These are phyloP conservation scores for Vachellia collinsii DNA, from an alignment of 306 rosid species.

Conservation along the genomic window DNA sequence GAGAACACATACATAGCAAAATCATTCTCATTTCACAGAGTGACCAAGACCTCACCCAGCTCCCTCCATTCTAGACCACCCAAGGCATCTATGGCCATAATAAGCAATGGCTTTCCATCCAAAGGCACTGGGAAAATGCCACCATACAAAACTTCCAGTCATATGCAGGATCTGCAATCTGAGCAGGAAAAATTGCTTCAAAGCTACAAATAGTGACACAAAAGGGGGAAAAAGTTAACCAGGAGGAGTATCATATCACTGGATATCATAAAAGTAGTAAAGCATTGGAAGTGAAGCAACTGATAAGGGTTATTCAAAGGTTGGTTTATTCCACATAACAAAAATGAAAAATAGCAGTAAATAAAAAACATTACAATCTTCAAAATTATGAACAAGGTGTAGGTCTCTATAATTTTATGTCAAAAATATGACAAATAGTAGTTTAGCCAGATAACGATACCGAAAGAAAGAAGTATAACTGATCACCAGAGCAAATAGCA, in stretches of 20 bases:
- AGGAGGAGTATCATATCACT: conserved; percentile 24
- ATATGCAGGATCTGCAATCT: conserved; percentile 41
- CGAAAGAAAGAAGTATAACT: conserved; percentile 2
- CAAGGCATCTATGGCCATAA: neutral
- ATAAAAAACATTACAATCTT: conserved; percentile 22
- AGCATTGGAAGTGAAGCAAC: conserved; percentile 24
- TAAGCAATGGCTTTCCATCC: conserved; percentile 30
- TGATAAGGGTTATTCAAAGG: conserved; percentile 12
- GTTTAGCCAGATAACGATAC: neutral
- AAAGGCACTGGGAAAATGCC: conserved; percentile 40
- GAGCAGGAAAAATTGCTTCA: conserved; percentile 33
- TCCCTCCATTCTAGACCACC: neutral
- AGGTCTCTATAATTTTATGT: neutral
- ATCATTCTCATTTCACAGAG: neutral
- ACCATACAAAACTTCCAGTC: conserved; percentile 47
- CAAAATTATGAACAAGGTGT: neutral
- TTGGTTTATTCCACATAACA: conserved; percentile 28
- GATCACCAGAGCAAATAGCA: conserved; percentile 12
- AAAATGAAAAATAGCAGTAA: conserved; percentile 25
- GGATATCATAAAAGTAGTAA: neutral
- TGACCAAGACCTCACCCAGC: neutral
- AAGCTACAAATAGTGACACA: conserved; percentile 20
- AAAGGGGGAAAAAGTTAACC: neutral
- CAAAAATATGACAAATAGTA: conserved; percentile 10
- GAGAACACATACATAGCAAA: conserved; percentile 27